Conservation (phyloP, 2,329 filamentous ascomycete genomes). For the Talaromyces sp. region DNA sequence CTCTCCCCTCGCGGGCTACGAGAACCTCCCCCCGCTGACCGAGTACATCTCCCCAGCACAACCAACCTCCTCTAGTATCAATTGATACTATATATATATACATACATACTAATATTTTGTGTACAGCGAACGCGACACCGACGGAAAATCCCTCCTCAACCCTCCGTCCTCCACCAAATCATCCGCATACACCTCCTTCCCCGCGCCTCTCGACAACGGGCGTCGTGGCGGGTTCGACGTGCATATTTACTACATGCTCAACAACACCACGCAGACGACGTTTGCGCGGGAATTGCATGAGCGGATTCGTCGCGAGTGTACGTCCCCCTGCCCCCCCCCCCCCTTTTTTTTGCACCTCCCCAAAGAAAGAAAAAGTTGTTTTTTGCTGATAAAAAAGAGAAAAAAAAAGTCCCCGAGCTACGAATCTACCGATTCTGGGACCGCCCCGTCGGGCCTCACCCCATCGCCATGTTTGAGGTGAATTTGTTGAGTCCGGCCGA, state of each 20-base stretch:
- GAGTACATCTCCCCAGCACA: conserved; percentile 21
- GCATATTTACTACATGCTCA: conserved; percentile 56
- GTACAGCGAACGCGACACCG: conserved; percentile 53
- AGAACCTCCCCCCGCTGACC: conserved; percentile 43
- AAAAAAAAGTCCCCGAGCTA: conserved; percentile 66
- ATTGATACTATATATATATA: no score
- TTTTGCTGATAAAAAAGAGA: conserved; percentile 38
- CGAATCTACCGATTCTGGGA: conserved; percentile 77
- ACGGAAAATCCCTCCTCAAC: conserved; percentile 75
- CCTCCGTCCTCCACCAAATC: conserved; percentile 57
- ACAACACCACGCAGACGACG: not conserved
- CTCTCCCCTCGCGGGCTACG: conserved; percentile 50
- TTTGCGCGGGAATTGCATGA: not conserved
- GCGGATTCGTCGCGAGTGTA: conserved; percentile 3
- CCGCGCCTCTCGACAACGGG: conserved; percentile 61
- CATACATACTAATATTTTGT: not conserved
- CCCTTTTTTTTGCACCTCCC: no score
- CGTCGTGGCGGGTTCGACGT: conserved; percentile 72
- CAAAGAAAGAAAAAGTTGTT: no score
- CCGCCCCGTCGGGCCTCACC: conserved; percentile 72
- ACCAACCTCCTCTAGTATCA: not conserved
- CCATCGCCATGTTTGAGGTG: conserved; percentile 86
- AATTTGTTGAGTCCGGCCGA: conserved; percentile 80
- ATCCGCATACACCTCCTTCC: conserved; percentile 65
- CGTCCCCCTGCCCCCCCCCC: not conserved